Conservation (phyloP, 805 yeast genomes). For the Candida bentonensis region DNA sequence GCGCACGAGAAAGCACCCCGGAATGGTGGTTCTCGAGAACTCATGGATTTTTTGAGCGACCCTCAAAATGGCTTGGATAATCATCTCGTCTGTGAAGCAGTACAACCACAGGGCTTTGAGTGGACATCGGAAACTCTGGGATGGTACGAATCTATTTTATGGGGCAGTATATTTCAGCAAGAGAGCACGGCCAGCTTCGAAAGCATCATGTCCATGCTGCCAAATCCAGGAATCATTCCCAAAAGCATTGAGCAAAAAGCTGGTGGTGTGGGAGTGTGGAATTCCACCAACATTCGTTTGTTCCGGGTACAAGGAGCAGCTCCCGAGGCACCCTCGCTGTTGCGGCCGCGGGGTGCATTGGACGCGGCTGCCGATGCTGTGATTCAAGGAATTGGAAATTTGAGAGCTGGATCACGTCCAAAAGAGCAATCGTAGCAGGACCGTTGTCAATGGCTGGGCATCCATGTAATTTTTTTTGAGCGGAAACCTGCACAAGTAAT, state of each 20-base stretch:
- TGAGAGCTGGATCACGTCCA: background rate
- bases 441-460: background rate
- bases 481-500: background rate
- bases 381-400: slow-evolving; percentile 27
- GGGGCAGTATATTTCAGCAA: slow-evolving; percentile 37
- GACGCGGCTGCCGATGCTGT: slow-evolving; percentile 37
- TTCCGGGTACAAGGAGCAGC: slow-evolving; percentile 32
- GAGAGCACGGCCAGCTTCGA: no score
- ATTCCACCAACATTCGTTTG: slow-evolving; percentile 32
- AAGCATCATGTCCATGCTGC: no score
- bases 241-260: slow-evolving; percentile 3
- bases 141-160: slow-evolving; percentile 59
- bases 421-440: background rate
- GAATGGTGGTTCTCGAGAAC: background rate
- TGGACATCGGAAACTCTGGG: slow-evolving; percentile 58
- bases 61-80: slow-evolving; percentile 3
- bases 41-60: background rate
- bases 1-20: background rate
- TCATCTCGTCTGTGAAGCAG: slow-evolving; percentile 15
- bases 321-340: slow-evolving; percentile 27
- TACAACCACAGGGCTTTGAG: slow-evolving; percentile 36
- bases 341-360: slow-evolving; percentile 29
- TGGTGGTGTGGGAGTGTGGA: slow-evolving; percentile 35
- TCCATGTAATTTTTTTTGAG: background rate
- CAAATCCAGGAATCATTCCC: no score